Percentiles rank a stretch among this genome's conserved stretches.
Evolutionary conservation across 2,329 filamentous ascomycete genomes (phyloP).

Genomic region (Aspergillus proliferans): DNA sequence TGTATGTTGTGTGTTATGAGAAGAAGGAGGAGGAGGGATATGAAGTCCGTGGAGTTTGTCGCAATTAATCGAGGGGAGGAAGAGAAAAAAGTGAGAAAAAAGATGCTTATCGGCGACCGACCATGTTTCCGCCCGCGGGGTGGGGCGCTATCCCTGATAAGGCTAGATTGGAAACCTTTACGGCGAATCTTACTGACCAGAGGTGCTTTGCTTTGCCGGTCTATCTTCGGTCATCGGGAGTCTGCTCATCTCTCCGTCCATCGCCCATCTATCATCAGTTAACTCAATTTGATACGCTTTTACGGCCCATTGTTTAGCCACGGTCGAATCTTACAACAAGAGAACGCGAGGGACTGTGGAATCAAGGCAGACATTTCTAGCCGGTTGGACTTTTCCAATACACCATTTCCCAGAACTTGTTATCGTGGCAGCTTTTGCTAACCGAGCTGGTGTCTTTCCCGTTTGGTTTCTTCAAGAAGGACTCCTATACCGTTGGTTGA

Average conservation of each 20-base stretch:
- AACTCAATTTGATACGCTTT: no score
- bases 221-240: no score
- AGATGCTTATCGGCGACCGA: slow-evolving; percentile 17
- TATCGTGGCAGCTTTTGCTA: slow-evolving; percentile 30
- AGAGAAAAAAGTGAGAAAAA: slow-evolving; percentile 7
- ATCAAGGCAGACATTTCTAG: slow-evolving; percentile 28
- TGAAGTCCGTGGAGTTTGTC: neutral
- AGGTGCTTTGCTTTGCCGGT: neutral
- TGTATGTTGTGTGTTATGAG: slow-evolving; percentile 1
- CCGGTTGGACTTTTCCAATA: slow-evolving; percentile 40
- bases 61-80: slow-evolving; percentile 2
- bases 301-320: no score
- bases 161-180: slow-evolving; percentile 15
- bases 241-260: no score
- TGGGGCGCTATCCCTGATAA: slow-evolving; percentile 10
- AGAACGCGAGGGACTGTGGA: slow-evolving; percentile 12
- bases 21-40: slow-evolving; percentile 1
- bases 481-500: neutral
- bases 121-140: slow-evolving; percentile 9
- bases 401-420: slow-evolving; percentile 18
- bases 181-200: neutral
- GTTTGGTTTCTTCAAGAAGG: slow-evolving; percentile 17
- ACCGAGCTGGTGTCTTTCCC: slow-evolving; percentile 21
- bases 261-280: no score
- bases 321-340: no score